A percentile compares a stretch with the other conserved stretches of the same genome.
These are phyloP conservation scores for Beauveria rudraprayagi DNA, from an alignment of 2,329 filamentous ascomycete genomes.

Conservation along the genomic window DNA sequence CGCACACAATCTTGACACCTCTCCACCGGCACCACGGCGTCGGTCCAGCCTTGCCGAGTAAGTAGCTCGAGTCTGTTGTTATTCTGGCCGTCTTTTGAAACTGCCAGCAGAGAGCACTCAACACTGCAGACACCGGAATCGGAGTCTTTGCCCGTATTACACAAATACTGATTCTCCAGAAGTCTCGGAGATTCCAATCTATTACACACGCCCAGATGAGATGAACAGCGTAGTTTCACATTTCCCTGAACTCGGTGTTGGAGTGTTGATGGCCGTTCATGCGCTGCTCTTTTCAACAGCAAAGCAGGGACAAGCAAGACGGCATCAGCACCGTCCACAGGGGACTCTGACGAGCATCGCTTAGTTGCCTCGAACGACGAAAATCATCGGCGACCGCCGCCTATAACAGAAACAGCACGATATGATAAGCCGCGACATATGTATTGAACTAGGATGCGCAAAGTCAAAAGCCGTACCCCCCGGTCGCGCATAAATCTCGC, in stretches of 20 bases:
- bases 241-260: background rate
- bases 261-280: background rate
- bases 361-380: background rate
- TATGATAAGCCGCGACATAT: background rate
- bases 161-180: background rate
- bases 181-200: background rate
- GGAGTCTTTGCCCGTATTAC: background rate
- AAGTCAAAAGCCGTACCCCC: background rate
- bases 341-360: background rate
- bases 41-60: background rate
- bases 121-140: background rate
- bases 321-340: background rate
- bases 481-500: background rate
- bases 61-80: background rate
- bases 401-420: background rate
- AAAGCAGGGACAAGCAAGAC: background rate
- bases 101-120: background rate
- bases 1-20: background rate
- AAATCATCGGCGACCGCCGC: background rate
- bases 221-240: conserved; percentile 2
- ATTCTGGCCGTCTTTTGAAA: background rate
- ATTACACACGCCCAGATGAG: background rate
- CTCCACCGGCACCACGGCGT: background rate
- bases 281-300: background rate
- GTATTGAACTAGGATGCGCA: conserved; percentile 1